Conservation (phyloP, 495 filamentous ascomycete species). For the Xylaria cubensis region DNA sequence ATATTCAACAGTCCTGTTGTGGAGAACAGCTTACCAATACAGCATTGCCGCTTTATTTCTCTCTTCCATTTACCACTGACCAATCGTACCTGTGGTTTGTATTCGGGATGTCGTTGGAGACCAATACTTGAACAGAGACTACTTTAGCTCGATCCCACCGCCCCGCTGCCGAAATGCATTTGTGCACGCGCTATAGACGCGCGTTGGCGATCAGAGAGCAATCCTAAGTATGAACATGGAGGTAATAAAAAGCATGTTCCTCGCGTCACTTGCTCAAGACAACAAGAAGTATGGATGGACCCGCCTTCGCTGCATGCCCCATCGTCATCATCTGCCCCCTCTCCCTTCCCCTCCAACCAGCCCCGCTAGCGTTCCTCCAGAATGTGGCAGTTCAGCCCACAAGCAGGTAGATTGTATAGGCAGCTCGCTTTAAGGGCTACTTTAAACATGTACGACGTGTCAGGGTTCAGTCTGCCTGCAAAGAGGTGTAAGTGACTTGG, state of each 20-base stretch:
- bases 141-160: no score
- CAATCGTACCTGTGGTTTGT: neutral
- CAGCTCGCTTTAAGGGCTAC: neutral
- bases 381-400: no score
- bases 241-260: neutral
- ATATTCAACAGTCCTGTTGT: neutral
- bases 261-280: neutral
- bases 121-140: no score
- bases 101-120: neutral
- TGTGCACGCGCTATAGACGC: neutral
- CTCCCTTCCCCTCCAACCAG: neutral
- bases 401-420: neutral
- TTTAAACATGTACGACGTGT: neutral
- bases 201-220: neutral
- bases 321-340: neutral
- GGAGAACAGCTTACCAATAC: neutral
- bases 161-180: neutral
- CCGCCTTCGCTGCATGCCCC: neutral
- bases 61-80: neutral
- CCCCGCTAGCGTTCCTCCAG: no score
- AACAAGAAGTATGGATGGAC: neutral
- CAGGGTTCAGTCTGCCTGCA: neutral
- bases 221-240: neutral
- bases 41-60: neutral
- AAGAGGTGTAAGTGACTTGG: neutral